A percentile compares a stretch with the other conserved stretches of the same genome.
Conservation (phyloP, 2,329 filamentous ascomycete species). For the Monosporascus sp. region DNA sequence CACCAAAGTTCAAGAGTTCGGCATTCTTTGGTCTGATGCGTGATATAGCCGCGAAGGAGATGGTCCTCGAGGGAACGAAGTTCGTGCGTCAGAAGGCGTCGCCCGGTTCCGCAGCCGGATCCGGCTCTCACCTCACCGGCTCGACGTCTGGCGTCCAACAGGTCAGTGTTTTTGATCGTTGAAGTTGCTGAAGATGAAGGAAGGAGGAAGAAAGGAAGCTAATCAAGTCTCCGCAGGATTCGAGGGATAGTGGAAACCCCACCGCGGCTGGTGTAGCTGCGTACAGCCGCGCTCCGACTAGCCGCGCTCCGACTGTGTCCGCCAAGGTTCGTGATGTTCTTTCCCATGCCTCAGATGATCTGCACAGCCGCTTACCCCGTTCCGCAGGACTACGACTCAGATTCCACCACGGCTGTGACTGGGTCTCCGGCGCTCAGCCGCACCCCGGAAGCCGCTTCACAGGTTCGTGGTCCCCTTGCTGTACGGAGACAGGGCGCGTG, state of each 20-base stretch:
- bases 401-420: no score
- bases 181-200: background rate
- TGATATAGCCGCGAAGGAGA: constrained; percentile 64
- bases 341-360: no score
- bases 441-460: no score
- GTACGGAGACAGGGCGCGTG: no score
- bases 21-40: constrained; percentile 74
- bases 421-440: no score
- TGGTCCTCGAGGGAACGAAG: constrained; percentile 66
- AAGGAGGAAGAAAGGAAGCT: background rate
- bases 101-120: background rate
- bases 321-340: background rate
- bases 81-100: constrained; percentile 40
- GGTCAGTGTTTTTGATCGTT: background rate
- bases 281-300: background rate
- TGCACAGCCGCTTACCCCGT: no score
- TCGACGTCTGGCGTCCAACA: background rate
- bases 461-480: no score
- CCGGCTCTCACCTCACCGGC: background rate
- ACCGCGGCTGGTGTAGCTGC: background rate
- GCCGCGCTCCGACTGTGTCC: background rate
- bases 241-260: background rate
- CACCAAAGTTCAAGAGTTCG: constrained; percentile 72
- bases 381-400: no score
- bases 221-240: background rate